These are phyloP conservation scores for Globisporangium carolinianum DNA, from an alignment of 352 stramenopile genomes.

Conservation along the genomic window DNA sequence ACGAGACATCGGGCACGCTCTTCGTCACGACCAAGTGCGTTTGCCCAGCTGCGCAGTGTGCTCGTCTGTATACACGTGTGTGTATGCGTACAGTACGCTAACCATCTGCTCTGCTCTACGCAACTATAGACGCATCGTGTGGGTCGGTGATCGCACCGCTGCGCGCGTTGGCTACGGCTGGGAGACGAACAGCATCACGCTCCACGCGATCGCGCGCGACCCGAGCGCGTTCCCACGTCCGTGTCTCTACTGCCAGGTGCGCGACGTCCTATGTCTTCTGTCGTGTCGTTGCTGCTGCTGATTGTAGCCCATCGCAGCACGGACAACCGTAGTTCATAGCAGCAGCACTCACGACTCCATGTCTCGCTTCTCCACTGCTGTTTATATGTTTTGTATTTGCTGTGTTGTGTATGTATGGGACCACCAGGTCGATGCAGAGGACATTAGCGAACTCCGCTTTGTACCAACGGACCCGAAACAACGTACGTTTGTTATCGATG, in stretches of 20 bases:
- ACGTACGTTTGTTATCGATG: constrained; percentile 20
- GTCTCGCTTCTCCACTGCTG: too few relatives aligned
- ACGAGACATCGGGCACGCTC: constrained; percentile 20
- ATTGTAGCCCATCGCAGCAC: neutral
- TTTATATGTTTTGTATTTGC: neutral
- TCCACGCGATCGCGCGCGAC: constrained; percentile 79
- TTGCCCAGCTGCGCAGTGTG: neutral
- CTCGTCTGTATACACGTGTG: neutral
- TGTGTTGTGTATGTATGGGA: neutral
- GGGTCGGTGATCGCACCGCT: constrained; percentile 33
- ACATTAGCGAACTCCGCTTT: constrained; percentile 70
- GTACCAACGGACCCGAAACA: constrained; percentile 58
- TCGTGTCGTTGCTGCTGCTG: neutral
- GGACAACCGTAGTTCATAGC: neutral
- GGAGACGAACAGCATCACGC: constrained; percentile 59
- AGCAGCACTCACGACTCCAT: neutral
- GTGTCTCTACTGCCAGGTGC: constrained; percentile 77
- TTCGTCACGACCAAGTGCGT: constrained; percentile 34
- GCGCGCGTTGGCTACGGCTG: constrained; percentile 56
- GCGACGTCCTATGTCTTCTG: neutral
- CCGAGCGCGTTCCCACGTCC: constrained; percentile 44
- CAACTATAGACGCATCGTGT: constrained; percentile 43
- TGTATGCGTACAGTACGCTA: neutral
- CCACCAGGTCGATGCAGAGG: constrained; percentile 47
- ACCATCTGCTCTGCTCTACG: neutral